Base-by-base conservation (phyloP, 768 basidiomycete genomes). In the Tricholomella constricta region DNA sequence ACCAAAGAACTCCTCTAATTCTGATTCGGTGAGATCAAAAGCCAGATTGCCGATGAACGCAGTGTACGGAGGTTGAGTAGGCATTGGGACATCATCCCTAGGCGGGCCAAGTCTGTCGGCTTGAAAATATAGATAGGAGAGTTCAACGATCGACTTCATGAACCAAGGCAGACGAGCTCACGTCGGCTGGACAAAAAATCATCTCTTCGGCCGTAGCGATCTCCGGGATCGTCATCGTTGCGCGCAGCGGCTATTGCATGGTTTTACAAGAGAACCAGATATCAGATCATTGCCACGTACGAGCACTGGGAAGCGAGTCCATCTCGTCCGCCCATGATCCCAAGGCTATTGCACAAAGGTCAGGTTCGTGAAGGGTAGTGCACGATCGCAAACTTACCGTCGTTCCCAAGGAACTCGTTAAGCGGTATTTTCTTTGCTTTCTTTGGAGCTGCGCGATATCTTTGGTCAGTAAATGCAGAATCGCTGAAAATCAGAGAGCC, bases 241-340 rank as follows among this genome's bases (percentile, higher is more conserved):
- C 86, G 83, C 17, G 75, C 76, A 47, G 91, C 84, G 53, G 91
- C 91, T 89, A 62, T 52, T 63, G 53, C 51, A 58, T 60, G 20
- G 45, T 42, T 56, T 41, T 56, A 48, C 41, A 56, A 48, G 45
- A 41, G 22, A 17, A 45, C 15, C 36, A 20, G 50, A 32, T 19
- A 19, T 27, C 31, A 54, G 19, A 42, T 40, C 49, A 26, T 34
- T 55, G 47, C 50, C 54, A 79, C 94, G 76, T 76, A 98, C 96
- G 96, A 65, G 93, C 95, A 62, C 84, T 89, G 23, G 96, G 96
- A 56, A 98, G 81, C 26, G 80, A 63, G 60, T 97, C 95, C 92
- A 98, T 94, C 72, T 98, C 97, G 69, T 98, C 97, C 6, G 97
- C 97, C 97, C 97, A 99, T 66, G 92, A 95, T 64, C 94, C 96